Evolutionary conservation across 2,329 filamentous ascomycete genomes (phyloP).

Genomic region (Fonsecaea pedrosoi): DNA sequence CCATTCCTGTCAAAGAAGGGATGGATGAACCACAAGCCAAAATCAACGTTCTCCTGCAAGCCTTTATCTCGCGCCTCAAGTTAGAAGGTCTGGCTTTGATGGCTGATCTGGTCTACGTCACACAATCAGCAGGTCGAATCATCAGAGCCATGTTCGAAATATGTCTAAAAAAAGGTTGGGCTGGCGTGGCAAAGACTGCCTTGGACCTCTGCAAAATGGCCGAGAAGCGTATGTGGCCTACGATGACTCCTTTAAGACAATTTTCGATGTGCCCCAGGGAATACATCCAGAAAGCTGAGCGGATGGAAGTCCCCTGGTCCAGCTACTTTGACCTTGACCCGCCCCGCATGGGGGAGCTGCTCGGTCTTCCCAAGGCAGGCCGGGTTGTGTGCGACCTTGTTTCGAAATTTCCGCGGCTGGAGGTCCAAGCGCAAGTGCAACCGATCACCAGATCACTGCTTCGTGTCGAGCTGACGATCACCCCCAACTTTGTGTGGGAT

Average conservation of each 20-base stretch:
- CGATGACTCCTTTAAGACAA: conserved; percentile 93
- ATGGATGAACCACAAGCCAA: conserved; percentile 97
- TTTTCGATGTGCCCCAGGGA: conserved; percentile 83
- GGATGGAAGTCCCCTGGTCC: conserved; percentile 90
- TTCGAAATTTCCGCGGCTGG: conserved; percentile 88
- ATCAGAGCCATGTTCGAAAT: conserved; percentile 96
- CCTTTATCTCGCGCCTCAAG: conserved; percentile 93
- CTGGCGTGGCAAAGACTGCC: conserved; percentile 87
- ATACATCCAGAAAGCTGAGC: conserved; percentile 88
- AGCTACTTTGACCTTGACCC: conserved; percentile 97
- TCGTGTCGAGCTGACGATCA: conserved; percentile 85
- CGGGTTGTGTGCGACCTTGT: conserved; percentile 84
- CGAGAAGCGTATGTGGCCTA: conserved; percentile 99
- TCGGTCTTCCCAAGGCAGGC: conserved; percentile 88
- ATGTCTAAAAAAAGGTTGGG: conserved; percentile 95
- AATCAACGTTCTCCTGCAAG: conserved; percentile 96
- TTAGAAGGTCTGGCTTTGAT: conserved; percentile 93
- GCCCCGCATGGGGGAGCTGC: conserved; percentile 91
- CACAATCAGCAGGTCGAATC: conserved; percentile 95
- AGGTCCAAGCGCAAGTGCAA: conserved; percentile 91
- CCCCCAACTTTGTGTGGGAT: conserved; percentile 96
- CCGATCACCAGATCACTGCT: conserved; percentile 94
- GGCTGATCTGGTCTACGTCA: conserved; percentile 98
- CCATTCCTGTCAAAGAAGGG: conserved; percentile 95
- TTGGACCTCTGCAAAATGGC: conserved; percentile 98